phyloP scores from a whole-genome alignment of 192 early-diverging fungal species.

The Helicostylum pulchrum region DNA sequence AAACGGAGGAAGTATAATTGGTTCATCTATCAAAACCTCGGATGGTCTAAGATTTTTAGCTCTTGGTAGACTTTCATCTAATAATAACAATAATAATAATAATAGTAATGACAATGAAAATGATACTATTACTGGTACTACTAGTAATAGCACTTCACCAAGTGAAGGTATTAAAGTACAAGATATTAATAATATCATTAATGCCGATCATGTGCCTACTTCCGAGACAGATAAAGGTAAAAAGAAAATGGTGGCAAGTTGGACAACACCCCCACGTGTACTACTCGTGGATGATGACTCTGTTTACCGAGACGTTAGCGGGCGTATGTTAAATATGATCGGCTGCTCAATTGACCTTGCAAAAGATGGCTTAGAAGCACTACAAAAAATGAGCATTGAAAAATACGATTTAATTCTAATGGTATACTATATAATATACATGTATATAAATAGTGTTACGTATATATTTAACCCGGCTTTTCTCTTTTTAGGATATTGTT shows the following conservation, averaged over 20 bases:
- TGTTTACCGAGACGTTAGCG: slow-evolving; percentile 51
- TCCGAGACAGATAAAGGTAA: slow-evolving; percentile 1
- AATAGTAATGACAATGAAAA: not conserved
- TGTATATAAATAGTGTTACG: not conserved
- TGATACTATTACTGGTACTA: not conserved
- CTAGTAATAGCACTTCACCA: not conserved
- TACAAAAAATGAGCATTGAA: slow-evolving; percentile 54
- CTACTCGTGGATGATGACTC: slow-evolving; percentile 74
- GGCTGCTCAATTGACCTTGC: slow-evolving; percentile 69
- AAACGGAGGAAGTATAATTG: slow-evolving; percentile 23
- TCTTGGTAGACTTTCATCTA: slow-evolving; percentile 7
- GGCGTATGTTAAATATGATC: slow-evolving; percentile 57
- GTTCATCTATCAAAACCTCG: slow-evolving; percentile 16
- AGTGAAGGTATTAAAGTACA: not conserved
- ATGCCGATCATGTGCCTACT: not conserved
- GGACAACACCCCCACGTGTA: slow-evolving; percentile 41
- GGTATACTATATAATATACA: slow-evolving; percentile 40
- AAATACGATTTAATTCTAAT: slow-evolving; percentile 78
- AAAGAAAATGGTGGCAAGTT: slow-evolving; percentile 10
- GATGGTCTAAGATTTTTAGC: slow-evolving; percentile 17
- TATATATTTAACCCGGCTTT: not conserved
- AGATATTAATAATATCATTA: not conserved
- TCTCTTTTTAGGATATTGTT: slow-evolving; percentile 53
- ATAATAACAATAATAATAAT: not conserved
- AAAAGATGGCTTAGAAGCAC: slow-evolving; percentile 64